Percentiles rank a stretch among this genome's conserved stretches.
Conservation (phyloP, 1,284 basidiomycete genomes). For the Trichosporon sp. region DNA sequence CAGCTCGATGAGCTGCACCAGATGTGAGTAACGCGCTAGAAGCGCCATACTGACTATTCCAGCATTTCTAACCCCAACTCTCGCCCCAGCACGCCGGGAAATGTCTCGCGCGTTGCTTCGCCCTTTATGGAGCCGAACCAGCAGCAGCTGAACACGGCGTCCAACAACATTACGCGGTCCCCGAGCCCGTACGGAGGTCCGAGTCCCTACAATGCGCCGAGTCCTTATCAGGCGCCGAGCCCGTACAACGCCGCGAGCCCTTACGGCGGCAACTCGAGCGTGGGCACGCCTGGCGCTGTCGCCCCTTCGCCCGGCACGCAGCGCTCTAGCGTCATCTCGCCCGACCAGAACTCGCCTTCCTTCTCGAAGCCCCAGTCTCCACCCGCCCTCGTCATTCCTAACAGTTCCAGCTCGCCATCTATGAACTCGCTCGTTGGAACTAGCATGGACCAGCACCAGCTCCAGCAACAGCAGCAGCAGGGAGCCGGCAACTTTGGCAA, state of each 20-base stretch:
- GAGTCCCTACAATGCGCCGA: conserved; percentile 17
- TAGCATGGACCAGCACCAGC: conserved; percentile 19
- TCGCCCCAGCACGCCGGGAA: conserved; percentile 31
- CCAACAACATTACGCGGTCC: conserved; percentile 35
- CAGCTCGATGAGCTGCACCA: conserved; percentile 44
- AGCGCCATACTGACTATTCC: conserved; percentile 1
- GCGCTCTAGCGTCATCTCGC: conserved; percentile 27
- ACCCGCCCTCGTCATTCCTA: conserved; percentile 54
- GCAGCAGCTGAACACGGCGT: conserved; percentile 29
- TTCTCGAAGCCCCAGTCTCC: conserved; percentile 55
- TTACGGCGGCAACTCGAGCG: conserved; percentile 10
- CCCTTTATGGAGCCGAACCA: conserved; percentile 25
- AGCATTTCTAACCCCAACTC: conserved; percentile 42
- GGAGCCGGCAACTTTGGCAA: conserved; percentile 29
- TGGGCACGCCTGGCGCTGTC: conserved; percentile 27
- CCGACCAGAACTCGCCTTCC: conserved; percentile 40
- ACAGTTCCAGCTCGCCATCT: conserved; percentile 41
- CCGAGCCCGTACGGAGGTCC: conserved; percentile 35
- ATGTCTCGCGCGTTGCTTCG: conserved; percentile 29
- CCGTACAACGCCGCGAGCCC: conserved; percentile 16
- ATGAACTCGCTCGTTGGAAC: conserved; percentile 33
- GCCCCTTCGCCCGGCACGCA: conserved; percentile 36
- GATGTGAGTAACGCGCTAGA: conserved; percentile 41
- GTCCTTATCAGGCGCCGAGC: conserved; percentile 11
- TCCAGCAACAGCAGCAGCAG: conserved; percentile 14